A percentile compares a stretch with the other conserved stretches of the same genome.
These are phyloP conservation scores for Otatea glauca DNA, from an alignment of 176 grass and related monocot genomes.

Conservation along the genomic window DNA sequence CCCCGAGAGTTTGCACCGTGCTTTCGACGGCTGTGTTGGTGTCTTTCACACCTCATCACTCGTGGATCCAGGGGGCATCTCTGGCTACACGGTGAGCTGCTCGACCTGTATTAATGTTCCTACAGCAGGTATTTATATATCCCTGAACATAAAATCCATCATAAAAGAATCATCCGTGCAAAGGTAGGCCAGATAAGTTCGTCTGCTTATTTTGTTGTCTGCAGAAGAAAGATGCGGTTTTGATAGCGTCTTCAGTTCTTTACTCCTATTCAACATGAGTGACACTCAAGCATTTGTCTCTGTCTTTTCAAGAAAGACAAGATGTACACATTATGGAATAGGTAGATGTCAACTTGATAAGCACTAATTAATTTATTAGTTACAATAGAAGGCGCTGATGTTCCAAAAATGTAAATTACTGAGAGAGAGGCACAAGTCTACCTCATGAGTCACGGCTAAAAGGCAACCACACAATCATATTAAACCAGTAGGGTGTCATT, in stretches of 20 bases:
- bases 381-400: background rate
- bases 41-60: constrained; percentile 94
- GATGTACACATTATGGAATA: constrained; percentile 20
- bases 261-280: background rate
- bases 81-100: constrained; percentile 84
- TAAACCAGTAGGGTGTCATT: background rate
- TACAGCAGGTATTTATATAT: constrained; percentile 16
- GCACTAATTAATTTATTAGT: background rate
- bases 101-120: background rate
- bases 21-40: constrained; percentile 79
- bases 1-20: constrained; percentile 69
- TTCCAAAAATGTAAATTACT: constrained; percentile 14
- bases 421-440: background rate
- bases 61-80: constrained; percentile 87
- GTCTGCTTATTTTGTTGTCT: constrained; percentile 9
- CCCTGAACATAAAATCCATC: background rate
- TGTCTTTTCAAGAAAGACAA: background rate
- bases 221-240: background rate
- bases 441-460: background rate
- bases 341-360: constrained; percentile 3
- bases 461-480: background rate
- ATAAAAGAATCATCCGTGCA: background rate
- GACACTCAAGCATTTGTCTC: constrained; percentile 10
- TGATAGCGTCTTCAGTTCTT: background rate
- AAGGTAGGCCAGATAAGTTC: constrained; percentile 17